phyloP scores from a whole-genome alignment of 228 moss, liverwort and hornwort genomes.

The Sphagnum fallax region DNA sequence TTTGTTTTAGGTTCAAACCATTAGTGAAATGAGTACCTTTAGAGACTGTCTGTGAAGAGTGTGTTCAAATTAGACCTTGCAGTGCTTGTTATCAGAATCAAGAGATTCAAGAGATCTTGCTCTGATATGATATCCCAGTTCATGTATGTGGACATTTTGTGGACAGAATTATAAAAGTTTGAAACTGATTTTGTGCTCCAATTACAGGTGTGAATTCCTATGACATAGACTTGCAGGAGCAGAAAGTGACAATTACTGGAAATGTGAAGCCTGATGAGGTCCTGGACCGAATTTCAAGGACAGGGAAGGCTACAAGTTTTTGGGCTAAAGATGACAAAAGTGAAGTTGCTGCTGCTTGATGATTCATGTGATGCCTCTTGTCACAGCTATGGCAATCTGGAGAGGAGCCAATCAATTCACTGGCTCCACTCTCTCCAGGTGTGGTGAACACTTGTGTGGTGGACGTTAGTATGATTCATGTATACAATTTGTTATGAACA shows the following conservation, averaged over 20 bases:
- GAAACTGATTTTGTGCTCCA: background rate
- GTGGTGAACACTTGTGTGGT: no score
- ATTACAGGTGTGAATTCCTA: constrained; percentile 72
- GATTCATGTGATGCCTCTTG: no score
- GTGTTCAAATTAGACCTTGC: background rate
- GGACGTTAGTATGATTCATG: no score
- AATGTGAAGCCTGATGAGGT: constrained; percentile 73
- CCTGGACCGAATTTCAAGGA: constrained; percentile 71
- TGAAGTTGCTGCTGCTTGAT: background rate
- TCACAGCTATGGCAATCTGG: no score
- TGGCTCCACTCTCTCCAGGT: no score
- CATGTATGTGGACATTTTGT: no score
- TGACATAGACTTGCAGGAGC: constrained; percentile 66
- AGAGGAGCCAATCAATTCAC: no score
- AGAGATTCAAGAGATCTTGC: background rate
- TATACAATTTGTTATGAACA: no score
- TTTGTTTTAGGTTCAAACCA: background rate
- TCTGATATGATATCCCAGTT: background rate
- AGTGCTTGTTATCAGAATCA: background rate
- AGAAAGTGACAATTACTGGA: constrained; percentile 87
- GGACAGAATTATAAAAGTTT: no score
- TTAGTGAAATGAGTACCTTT: background rate
- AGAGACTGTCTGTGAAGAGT: background rate
- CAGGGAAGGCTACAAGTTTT: constrained; percentile 86
- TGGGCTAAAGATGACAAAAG: constrained; percentile 44